phyloP scores from a whole-genome alignment of 2,329 filamentous ascomycete species.

The Sporothrix pallida region DNA sequence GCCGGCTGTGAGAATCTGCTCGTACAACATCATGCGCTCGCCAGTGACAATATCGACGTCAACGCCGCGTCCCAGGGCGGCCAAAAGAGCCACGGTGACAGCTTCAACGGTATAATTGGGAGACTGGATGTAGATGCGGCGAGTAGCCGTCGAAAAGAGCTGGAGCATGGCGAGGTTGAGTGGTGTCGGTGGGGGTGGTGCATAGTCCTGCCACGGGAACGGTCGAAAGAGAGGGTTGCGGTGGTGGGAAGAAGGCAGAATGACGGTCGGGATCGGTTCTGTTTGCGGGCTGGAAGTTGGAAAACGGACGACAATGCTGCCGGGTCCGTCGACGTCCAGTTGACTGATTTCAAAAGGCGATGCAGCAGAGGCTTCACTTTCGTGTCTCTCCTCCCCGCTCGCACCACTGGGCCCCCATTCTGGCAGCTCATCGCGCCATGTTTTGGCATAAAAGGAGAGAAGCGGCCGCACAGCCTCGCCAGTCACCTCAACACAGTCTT shows the following conservation, averaged over 20 bases:
- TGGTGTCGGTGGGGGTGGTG: conserved; percentile 61
- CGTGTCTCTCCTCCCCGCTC: background rate
- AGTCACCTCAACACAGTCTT: conserved; percentile 72
- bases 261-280: conserved; percentile 52
- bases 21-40: conserved; percentile 73
- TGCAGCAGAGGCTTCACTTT: background rate
- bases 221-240: conserved; percentile 68
- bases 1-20: conserved; percentile 80
- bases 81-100: conserved; percentile 65
- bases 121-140: conserved; percentile 71
- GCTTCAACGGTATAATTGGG: conserved; percentile 76
- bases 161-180: conserved; percentile 70
- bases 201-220: conserved; percentile 57
- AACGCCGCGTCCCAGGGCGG: conserved; percentile 68
- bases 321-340: conserved; percentile 35
- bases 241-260: conserved; percentile 77
- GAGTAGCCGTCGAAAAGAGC: conserved; percentile 63
- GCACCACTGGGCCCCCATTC: background rate
- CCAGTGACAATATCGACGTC: conserved; percentile 71
- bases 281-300: background rate
- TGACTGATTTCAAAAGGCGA: conserved; percentile 14
- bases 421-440: conserved; percentile 62
- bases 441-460: conserved; percentile 67
- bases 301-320: conserved; percentile 35
- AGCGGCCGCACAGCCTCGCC: conserved; percentile 68